Base-by-base conservation (phyloP, 305 asterid species). In the Petunia hybrid region DNA sequence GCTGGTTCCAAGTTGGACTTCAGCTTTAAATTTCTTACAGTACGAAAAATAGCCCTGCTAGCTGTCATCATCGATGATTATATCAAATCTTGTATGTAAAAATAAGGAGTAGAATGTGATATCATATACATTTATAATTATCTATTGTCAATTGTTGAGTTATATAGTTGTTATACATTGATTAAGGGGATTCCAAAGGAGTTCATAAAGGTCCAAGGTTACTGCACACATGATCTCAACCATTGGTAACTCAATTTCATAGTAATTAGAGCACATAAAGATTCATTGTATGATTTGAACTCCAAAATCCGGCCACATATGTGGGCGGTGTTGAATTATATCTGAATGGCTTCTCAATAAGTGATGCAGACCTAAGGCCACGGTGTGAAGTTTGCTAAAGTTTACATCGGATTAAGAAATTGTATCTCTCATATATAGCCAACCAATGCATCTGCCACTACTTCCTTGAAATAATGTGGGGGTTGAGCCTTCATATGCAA, bases 401-500 rank as follows among this genome's bases (percentile, higher is more conserved):
- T 41, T n/a, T 1, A 38, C 38, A n/a, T 40, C 40, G 41, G 4
- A 1, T 40, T 66, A 51, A 66, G 36, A 66, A 40, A 12, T 40
- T 66, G 9, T 13, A 64, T 12, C 41, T 62, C 10, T 65, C 71
- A 5, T 5, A n/a, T 39, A 13, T 2, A 39, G 51, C 36, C 40
- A 65, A 31, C 46, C 51, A 66, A 66, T 31, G 14, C 31, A 13
- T 13, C 13, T 66, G n/a, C 1, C 35, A 14, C 6, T 8, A 10
- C 8, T 65, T 2, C 9, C 10, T 39, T 39, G 60, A 46, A 31
- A 70, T n/a, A 5, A 31, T 46, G 22, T 46, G 9, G 61, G 48
- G 31, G 61, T 12, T 70, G 22, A 71, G 13, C 77, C 35, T 22
- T 70, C 22, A 59, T 43, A 8, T 43, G 76, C 57, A 69, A 69